Conservation (phyloP, 192 early-diverging fungal species). For the Neocallimastix lanati region DNA sequence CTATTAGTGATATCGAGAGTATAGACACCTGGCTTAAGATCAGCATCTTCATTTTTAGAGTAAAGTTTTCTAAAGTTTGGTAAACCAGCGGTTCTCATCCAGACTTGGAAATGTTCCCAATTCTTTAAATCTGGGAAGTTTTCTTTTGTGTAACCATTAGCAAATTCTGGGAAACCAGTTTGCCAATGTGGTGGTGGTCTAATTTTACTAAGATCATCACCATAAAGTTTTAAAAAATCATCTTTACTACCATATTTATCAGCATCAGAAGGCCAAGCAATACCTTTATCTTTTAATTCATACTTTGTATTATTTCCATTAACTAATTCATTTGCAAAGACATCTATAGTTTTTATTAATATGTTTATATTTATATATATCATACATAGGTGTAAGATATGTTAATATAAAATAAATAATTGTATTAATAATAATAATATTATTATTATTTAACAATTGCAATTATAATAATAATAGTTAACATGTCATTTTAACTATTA, state of each 20-base stretch:
- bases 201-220: slow-evolving; percentile 23
- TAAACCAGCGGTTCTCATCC: slow-evolving; percentile 93
- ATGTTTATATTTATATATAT: too few relatives aligned
- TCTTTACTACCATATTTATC: slow-evolving; percentile 35
- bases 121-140: slow-evolving; percentile 37
- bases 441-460: too few relatives aligned
- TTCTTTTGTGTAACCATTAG: slow-evolving; percentile 22
- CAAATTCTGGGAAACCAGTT: slow-evolving; percentile 28
- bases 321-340: too few relatives aligned
- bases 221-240: slow-evolving; percentile 8
- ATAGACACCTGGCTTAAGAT: slow-evolving; percentile 50
- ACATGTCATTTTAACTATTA: too few relatives aligned
- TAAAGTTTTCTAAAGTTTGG: slow-evolving; percentile 94
- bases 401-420: too few relatives aligned
- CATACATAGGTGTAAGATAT: too few relatives aligned
- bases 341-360: too few relatives aligned
- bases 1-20: slow-evolving; percentile 52
- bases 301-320: slow-evolving; percentile 13
- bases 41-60: slow-evolving; percentile 44
- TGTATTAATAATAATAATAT: too few relatives aligned
- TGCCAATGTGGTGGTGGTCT: slow-evolving; percentile 81
- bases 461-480: too few relatives aligned
- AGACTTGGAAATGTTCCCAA: slow-evolving; percentile 84
- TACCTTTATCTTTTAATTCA: slow-evolving; percentile 42
- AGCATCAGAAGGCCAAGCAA: slow-evolving; percentile 77